Conservation (phyloP, 208 protist genomes). For the Herpetomonas muscarum region DNA sequence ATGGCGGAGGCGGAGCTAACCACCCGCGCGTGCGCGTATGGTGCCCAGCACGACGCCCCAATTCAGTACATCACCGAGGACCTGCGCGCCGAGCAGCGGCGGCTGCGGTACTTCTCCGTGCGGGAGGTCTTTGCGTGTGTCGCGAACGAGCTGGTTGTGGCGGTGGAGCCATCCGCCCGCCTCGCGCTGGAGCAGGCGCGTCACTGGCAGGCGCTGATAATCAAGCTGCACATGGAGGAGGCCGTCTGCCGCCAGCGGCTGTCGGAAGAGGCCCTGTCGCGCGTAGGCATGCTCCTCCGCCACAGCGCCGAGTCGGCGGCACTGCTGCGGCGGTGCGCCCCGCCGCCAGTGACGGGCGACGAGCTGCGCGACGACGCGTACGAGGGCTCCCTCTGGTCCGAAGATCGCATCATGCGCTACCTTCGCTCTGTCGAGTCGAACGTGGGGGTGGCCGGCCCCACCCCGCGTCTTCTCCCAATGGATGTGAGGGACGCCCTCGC, state of each 20-base stretch:
- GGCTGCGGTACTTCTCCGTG: constrained; percentile 26
- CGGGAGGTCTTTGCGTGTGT: constrained; percentile 16
- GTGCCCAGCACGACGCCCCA: constrained; percentile 10
- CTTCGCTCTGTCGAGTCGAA: background rate
- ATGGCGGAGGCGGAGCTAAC: constrained; percentile 34
- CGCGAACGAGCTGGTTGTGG: constrained; percentile 13
- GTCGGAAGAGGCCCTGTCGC: background rate
- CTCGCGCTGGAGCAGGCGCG: constrained; percentile 12
- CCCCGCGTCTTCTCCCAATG: background rate
- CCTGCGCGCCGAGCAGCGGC: constrained; percentile 21
- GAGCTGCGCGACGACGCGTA: background rate
- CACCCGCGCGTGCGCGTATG: constrained; percentile 22
- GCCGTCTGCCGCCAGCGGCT: background rate
- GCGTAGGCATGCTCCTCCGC: background rate
- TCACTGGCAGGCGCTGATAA: too few species aligned
- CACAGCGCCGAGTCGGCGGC: background rate
- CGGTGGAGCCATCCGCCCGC: constrained; percentile 26
- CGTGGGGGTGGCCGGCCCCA: background rate
- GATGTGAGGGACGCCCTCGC: background rate
- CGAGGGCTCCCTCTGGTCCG: background rate
- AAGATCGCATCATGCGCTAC: background rate
- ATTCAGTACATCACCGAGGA: constrained; percentile 22
- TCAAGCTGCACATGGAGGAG: background rate
- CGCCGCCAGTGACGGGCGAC: background rate
- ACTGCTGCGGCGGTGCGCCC: background rate